Percentiles rank a stretch among this genome's conserved stretches.
These are phyloP conservation scores for Fusarium avenaceum DNA, from an alignment of 2,329 filamentous ascomycete genomes.

Conservation along the genomic window DNA sequence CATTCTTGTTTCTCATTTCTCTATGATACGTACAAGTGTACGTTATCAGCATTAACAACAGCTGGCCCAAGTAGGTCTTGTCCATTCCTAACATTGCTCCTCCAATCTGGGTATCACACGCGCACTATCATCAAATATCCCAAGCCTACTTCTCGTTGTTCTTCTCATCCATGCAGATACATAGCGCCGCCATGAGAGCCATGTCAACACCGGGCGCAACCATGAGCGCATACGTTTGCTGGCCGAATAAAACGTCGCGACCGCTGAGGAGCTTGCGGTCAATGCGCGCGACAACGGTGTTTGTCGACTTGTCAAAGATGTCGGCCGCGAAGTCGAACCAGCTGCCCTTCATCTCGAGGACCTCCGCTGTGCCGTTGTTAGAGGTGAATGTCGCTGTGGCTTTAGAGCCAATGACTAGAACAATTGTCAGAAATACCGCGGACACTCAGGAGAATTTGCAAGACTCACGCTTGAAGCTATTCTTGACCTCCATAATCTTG, in stretches of 20 bases:
- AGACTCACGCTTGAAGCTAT: slow-evolving; percentile 64
- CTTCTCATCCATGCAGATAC: slow-evolving; percentile 77
- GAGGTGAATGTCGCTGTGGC: slow-evolving; percentile 71
- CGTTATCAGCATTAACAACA: neutral
- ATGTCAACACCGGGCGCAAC: slow-evolving; percentile 76
- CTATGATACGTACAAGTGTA: neutral
- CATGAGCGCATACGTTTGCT: slow-evolving; percentile 75
- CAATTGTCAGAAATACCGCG: slow-evolving; percentile 9
- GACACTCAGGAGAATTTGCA: too few species aligned
- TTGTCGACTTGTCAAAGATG: slow-evolving; percentile 67
- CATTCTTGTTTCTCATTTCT: neutral
- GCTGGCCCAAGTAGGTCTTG: neutral
- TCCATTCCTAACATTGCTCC: neutral
- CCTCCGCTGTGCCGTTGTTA: slow-evolving; percentile 57
- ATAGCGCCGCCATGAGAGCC: slow-evolving; percentile 74
- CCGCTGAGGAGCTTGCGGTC: slow-evolving; percentile 69
- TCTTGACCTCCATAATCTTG: slow-evolving; percentile 69
- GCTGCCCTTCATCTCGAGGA: slow-evolving; percentile 71
- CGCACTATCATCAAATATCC: neutral
- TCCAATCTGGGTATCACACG: slow-evolving; percentile 15
- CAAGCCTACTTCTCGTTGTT: slow-evolving; percentile 55
- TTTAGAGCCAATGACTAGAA: slow-evolving; percentile 65
- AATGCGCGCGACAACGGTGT: slow-evolving; percentile 69
- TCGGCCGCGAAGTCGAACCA: slow-evolving; percentile 70
- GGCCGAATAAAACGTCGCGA: slow-evolving; percentile 69